Conservation (phyloP, 176 grass and related monocot genomes). For the Avena sativa region DNA sequence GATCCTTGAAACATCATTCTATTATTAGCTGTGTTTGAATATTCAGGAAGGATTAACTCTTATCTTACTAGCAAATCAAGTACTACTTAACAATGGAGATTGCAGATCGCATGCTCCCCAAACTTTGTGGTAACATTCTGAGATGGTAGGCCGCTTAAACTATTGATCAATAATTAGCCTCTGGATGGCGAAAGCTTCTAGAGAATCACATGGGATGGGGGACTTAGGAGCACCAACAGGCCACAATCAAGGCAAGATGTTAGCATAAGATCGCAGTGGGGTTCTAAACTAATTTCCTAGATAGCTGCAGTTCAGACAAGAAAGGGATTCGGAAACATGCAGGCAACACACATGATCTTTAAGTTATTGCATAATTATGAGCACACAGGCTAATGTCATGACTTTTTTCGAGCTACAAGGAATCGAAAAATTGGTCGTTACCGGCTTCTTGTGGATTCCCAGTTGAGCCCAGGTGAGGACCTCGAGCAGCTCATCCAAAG, state of each 20-base stretch:
- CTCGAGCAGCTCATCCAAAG: conserved; percentile 88
- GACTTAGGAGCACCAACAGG: background rate
- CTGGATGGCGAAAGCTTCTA: conserved; percentile 38
- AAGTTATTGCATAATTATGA: conserved; percentile 11
- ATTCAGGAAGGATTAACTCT: conserved; percentile 41
- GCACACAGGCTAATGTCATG: conserved; percentile 8
- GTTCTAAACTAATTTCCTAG: conserved; percentile 28
- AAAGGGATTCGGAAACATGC: conserved; percentile 25
- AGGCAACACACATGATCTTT: conserved; percentile 38
- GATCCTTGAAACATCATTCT: conserved; percentile 51
- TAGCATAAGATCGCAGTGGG: conserved; percentile 30
- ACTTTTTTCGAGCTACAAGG: conserved; percentile 38
- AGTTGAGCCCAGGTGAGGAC: conserved; percentile 93
- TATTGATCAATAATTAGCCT: conserved; percentile 30
- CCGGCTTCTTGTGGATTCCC: conserved; percentile 96
- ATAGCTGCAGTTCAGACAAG: conserved; percentile 23
- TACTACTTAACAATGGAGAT: conserved; percentile 53
- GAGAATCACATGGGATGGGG: conserved; percentile 56
- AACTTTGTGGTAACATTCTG: conserved; percentile 43
- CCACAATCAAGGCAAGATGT: conserved; percentile 51
- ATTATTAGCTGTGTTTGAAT: conserved; percentile 50
- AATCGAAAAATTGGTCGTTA: conserved; percentile 48
- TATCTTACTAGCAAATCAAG: conserved; percentile 1
- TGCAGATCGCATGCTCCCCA: conserved; percentile 49
- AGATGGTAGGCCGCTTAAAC: conserved; percentile 36